Base-by-base conservation (phyloP, 2,329 filamentous ascomycete species). In the Cryphonectria parasitica region DNA sequence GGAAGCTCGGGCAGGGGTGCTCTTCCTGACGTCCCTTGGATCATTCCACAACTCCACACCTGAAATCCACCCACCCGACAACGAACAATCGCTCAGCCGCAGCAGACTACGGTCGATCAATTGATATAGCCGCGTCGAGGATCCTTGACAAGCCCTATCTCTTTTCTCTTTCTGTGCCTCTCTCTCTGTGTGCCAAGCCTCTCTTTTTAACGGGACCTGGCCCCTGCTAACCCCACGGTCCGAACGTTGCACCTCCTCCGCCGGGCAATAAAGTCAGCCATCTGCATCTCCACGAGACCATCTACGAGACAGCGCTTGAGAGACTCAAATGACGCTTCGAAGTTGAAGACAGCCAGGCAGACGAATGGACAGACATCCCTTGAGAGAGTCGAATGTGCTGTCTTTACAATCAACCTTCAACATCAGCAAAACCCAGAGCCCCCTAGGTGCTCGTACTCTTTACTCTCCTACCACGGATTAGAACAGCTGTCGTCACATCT, bases 371-470 rank as follows among this genome's bases (percentile, higher is more conserved):
- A 45, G 6, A 45, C 34, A 34, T 34, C 1, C 34, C 34, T 8
- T 11, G 36, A 39, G 36, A 39, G 36, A 13, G 36, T 39, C 36
- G 8, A 39, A 13, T 39, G 11, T 39, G 11, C 25, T 31, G 25
- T 31, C 45, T 66, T 7, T 49, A 17, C 43, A 49, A 49, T 49
- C 43, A 49, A 22, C 36, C 39, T 65, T 6, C 66, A 56, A 49
- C 68, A 56, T 63, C 64, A 65, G 69, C 69, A 66, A 65, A 62
- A 69, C 72, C 74, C 75, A 75, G 70, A 77, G 74, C 45, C 3
- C 45, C 17, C 45, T 2, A 10, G 0, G 7, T 67, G 58, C 34
- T 64, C 67, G 61, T 17, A 34, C 58, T 25, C 43, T 41, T 31
- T n/a, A 25, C 52, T 49, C 43, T 22, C 43, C 1, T 49, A 28